Evolutionary conservation across 164 flowering plant genomes (phyloP), one percentile per base, ranked within the genome.

Genomic region (Hamamelis virginiana): DNA sequence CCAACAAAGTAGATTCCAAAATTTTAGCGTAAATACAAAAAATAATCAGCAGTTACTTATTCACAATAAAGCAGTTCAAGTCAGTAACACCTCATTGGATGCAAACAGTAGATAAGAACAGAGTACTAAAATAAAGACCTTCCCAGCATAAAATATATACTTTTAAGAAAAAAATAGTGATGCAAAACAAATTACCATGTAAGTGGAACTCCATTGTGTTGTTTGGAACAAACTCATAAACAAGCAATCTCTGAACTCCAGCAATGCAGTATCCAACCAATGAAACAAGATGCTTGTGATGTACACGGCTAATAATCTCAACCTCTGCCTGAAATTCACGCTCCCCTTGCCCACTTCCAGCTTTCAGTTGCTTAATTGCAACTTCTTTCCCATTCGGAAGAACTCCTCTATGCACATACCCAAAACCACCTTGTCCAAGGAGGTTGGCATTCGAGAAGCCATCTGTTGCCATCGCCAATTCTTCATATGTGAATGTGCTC

Each of bases 401-500:
- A n/a, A 92, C 68, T 41, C 98, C 98, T 69, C 70, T 85, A 74
- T 94, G 96, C 65, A 94, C 98, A 84, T 89, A 92, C 53, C 98
- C 98, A 84, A 94, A 94, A 44, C 98, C 98, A 76, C 97, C 98
- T 83, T 89, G 96, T 21, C 98, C 98, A 64, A 94, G 87, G 26
- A 94, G 87, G 70, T 94, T 91, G 26, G 94, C 90, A 66, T 89
- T 77, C 1, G 98, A 89, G 79, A 94, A 94, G 18, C 96, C 96
- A 76, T 92, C 83, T 0, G 98, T 94, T 22, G 98, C 98, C 86
- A 83, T 81, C 1, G 90, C 85, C 68, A 94, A 71, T 70, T 94
- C 98, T 66, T 94, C 97, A 65, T 87, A 87, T 1, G 90, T 82
- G 72, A 94, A 94, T 51, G 91, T 80, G 76, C 96, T 92, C 80